These are phyloP conservation scores for Sporisorium iseilematis-ciliati DNA, from an alignment of 1,284 basidiomycete species.

Conservation along the genomic window DNA sequence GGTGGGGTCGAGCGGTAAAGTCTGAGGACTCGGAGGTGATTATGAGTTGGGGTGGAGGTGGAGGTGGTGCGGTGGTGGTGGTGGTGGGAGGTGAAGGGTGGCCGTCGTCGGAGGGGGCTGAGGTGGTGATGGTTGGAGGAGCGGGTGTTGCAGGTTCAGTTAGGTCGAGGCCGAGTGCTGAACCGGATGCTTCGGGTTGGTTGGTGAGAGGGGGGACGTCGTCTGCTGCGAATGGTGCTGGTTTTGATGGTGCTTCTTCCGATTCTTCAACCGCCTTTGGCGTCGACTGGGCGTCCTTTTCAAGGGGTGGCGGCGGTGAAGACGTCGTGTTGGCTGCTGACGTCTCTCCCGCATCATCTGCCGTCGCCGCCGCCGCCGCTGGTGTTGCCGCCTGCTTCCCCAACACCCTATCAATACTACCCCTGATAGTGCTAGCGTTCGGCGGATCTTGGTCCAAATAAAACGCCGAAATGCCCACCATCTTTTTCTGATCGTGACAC, in stretches of 20 bases:
- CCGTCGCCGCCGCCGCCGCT: constrained; percentile 7
- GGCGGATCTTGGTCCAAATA: constrained; percentile 67
- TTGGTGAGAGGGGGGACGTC: constrained; percentile 9
- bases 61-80: background rate
- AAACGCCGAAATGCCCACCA: constrained; percentile 66
- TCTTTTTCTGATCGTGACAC: constrained; percentile 64
- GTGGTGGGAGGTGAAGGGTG: background rate
- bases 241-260: background rate
- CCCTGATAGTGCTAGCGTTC: constrained; percentile 54
- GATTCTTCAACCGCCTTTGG: background rate
- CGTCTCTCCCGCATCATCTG: constrained; percentile 4
- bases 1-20: background rate
- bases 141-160: constrained; percentile 1
- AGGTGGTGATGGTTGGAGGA: constrained; percentile 40
- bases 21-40: constrained; percentile 34
- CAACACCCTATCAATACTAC: constrained; percentile 38
- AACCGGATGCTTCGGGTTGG: constrained; percentile 19
- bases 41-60: constrained; percentile 34
- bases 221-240: constrained; percentile 16
- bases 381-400: constrained; percentile 28
- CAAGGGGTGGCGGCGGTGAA: constrained; percentile 27
- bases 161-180: constrained; percentile 27
- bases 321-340: constrained; percentile 1
- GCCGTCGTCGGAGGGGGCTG: constrained; percentile 36
- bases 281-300: constrained; percentile 24